phyloP scores from a whole-genome alignment of 2,329 filamentous ascomycete species.

The Macrophomina tecta region DNA sequence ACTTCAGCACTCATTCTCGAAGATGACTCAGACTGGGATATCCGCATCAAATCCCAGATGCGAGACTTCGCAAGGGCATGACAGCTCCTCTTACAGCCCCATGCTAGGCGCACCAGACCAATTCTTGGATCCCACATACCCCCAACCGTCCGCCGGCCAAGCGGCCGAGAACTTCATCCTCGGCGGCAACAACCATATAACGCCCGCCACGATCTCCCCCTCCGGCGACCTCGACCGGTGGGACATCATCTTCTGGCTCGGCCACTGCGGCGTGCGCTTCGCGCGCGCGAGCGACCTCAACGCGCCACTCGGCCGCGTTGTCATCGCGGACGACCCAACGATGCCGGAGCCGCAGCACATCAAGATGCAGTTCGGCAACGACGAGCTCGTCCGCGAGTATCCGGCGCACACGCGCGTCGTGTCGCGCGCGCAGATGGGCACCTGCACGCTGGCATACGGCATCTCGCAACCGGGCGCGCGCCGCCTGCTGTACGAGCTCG shows the following conservation, averaged over 20 bases:
- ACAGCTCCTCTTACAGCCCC: slow-evolving; percentile 28
- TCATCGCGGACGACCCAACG: slow-evolving; percentile 33
- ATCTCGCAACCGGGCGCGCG: slow-evolving; percentile 33
- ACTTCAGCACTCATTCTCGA: slow-evolving; percentile 33
- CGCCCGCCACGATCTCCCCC: slow-evolving; percentile 33
- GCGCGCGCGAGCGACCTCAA: slow-evolving; percentile 4
- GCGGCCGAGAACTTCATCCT: slow-evolving; percentile 19
- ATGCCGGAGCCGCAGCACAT: slow-evolving; percentile 35
- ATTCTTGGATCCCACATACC: slow-evolving; percentile 32
- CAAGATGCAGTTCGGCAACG: slow-evolving; percentile 32
- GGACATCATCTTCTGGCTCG: slow-evolving; percentile 45
- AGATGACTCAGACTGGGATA: slow-evolving; percentile 36
- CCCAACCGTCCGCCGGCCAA: slow-evolving; percentile 25
- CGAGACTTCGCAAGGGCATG: slow-evolving; percentile 31
- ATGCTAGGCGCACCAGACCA: slow-evolving; percentile 1
- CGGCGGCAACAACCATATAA: slow-evolving; percentile 23
- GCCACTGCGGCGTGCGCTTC: slow-evolving; percentile 42
- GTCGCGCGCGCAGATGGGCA: slow-evolving; percentile 27
- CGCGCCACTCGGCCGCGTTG: slow-evolving; percentile 34
- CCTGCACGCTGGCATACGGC: slow-evolving; percentile 31
- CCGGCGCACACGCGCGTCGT: slow-evolving; percentile 32
- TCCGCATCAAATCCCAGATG: slow-evolving; percentile 34
- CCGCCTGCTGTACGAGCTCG: slow-evolving; percentile 38
- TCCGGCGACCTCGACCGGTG: slow-evolving; percentile 44
- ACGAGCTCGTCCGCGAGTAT: slow-evolving; percentile 15